Conservation (phyloP, 148 eudicot species). For the Persicaria tinctoria region DNA sequence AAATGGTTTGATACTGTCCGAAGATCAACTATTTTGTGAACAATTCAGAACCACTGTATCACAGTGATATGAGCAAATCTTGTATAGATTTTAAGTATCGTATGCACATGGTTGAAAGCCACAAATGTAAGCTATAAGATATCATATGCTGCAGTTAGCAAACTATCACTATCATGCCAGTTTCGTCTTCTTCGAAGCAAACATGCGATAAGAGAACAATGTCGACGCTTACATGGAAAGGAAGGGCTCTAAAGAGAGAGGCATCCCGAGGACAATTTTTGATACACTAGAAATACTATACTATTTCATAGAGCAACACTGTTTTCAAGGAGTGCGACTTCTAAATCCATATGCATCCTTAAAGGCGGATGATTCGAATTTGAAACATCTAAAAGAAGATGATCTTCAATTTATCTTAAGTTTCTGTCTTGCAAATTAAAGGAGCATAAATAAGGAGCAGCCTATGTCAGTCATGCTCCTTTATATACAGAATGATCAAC, state of each 20-base stretch:
- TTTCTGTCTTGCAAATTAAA: neutral
- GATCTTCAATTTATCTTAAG: neutral
- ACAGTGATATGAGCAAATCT: too few species aligned
- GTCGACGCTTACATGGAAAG: too few species aligned
- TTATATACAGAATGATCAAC: constrained; percentile 16
- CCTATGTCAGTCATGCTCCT: neutral
- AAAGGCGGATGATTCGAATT: neutral
- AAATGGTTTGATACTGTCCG: neutral
- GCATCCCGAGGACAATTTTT: neutral
- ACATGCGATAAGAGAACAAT: neutral
- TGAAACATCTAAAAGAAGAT: constrained; percentile 6
- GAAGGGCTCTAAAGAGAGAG: neutral
- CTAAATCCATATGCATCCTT: neutral
- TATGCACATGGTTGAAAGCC: too few species aligned
- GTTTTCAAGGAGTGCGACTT: neutral
- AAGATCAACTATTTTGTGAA: neutral
- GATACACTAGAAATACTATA: neutral
- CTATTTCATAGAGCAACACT: neutral
- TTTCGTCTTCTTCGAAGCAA: neutral
- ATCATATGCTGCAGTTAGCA: too few species aligned
- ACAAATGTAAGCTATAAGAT: too few species aligned
- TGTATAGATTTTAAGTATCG: too few species aligned
- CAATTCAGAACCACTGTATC: too few species aligned
- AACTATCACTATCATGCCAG: too few species aligned
- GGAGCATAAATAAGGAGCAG: constrained; percentile 12